Conservation (phyloP, 1,284 basidiomycete genomes). For the Ganoderma multipileum region DNA sequence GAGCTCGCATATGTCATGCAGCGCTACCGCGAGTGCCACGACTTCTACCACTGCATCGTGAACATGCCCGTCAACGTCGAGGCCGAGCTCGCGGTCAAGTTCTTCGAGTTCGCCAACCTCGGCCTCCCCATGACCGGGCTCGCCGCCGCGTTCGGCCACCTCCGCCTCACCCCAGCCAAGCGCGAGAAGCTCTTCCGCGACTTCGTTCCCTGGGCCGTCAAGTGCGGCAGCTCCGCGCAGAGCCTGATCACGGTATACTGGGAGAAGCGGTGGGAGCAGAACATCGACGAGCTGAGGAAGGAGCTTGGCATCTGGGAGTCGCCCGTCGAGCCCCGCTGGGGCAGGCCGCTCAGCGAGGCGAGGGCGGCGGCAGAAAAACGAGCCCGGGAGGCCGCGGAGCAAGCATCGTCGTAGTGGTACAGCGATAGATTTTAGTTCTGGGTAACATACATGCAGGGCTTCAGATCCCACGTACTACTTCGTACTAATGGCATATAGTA, state of each 20-base stretch:
- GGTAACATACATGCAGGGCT: background rate
- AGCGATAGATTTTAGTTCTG: background rate
- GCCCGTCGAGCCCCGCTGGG: conserved; percentile 65
- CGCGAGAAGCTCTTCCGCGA: conserved; percentile 71
- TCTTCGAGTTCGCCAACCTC: conserved; percentile 94
- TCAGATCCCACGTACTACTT: background rate
- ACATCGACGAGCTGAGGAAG: conserved; percentile 79
- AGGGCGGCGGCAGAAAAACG: conserved; percentile 47
- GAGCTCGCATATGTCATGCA: conserved; percentile 98
- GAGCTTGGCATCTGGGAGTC: conserved; percentile 88
- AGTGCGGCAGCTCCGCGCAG: conserved; percentile 75
- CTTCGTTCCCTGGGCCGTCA: conserved; percentile 91
- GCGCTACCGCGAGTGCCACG: conserved; percentile 97
- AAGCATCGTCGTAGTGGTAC: conserved; percentile 11
- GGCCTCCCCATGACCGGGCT: conserved; percentile 89
- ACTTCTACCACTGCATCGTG: conserved; percentile 93
- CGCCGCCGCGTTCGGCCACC: conserved; percentile 78
- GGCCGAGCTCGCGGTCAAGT: conserved; percentile 96
- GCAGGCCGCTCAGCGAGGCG: conserved; percentile 63
- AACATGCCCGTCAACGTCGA: conserved; percentile 89
- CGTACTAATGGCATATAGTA: background rate
- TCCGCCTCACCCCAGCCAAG: conserved; percentile 65
- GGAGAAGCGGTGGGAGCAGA: conserved; percentile 93
- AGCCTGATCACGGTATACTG: conserved; percentile 93
- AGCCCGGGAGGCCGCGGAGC: conserved; percentile 16